Base-by-base conservation (phyloP, 2,329 filamentous ascomycete genomes). In the Phialemoniopsis sp. region DNA sequence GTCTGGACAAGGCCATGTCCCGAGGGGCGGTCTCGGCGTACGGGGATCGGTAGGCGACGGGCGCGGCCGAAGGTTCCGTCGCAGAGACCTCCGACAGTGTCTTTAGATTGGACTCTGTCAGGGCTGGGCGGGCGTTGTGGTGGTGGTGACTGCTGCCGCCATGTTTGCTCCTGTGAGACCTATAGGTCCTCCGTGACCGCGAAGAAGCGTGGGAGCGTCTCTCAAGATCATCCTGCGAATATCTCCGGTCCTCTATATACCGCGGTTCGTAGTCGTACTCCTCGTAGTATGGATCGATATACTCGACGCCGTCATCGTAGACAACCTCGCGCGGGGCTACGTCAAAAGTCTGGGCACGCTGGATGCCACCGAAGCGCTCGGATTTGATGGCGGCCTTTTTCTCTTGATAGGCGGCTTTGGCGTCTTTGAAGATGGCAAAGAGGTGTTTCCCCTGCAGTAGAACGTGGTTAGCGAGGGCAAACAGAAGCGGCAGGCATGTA, bases 341-440 rank as follows among this genome's bases (percentile, higher is more conserved):
- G 42, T 76, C 67, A 46, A 70, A 74, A 4, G 73, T 83, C 46
- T 82, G 76, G 39, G 83, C 73, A 54, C 83, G 81, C 53, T 81
- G 77, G 33, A 71, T 45, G 16, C 41, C 51, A 16, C 60, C 46
- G n/a, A 59, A 57, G 13, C 67, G 67, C 49, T 87, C 80, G 15
- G 83, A 80, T 58, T 81, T 82, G 52, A 95, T 76, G 50, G 89
- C 81, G 7, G 87, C 85, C 62, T 94, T 95, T 57, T 87, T 87
- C 56, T 95, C 88, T 41, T 83, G 77, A 64, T 97, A 97, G 42
- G 87, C 87, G 39, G 83, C 80, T 58, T 88, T 89, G 47, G 90
- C 91, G 59, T 96, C 89, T 60, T 89, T 95, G 73, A 95, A 94
- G 56, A 96, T 85, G 58, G 82, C 84, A 56, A 94, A 78, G 17